Evolutionary conservation across 1,284 basidiomycete genomes (phyloP), one percentile per base, ranked within the genome.

Genomic region (Hypsizygus ulmarius): DNA sequence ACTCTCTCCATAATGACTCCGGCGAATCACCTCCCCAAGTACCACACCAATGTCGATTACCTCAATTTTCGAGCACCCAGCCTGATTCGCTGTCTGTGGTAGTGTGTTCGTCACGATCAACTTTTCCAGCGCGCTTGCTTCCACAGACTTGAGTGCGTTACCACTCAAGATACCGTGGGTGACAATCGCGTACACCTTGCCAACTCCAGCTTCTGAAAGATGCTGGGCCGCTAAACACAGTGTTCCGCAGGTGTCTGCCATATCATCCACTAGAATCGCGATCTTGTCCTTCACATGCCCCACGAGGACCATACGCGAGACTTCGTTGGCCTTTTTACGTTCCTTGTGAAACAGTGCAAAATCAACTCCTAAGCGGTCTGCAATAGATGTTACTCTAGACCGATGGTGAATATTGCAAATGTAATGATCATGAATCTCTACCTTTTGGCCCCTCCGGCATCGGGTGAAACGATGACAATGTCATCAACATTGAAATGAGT

Each of bases 261-360:
- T 99, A 74, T 99, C 97, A 77, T 99, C 97, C 43, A 99, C 95
- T n/a, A 99, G 78, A 54, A 99, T 93, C 48, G 96, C 97, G 36
- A 88, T 80, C 74, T 99, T 99, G 68, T 87, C 93, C 61, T 84
- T 84, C 55, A 96, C 95, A 60, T 90, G 84, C 4, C 97, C 97
- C 51, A 99, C 97, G 43, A 99, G 84, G 39, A 99, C 86, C 97
- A 99, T 99, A 50, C 97, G 87, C 43, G 95, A 97, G 15, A 99
- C 96, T 63, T 98, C 93, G 72, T 98, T 99, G 33, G 96, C 97
- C 78, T 97, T 98, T 73, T 98, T 99, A 51, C 97, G 88, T 72
- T 99, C 97, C 69, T 99, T 99, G 83, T 99, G 97, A 79, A 99
- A 99, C 49, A 99, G 77, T 27, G 97, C 97, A 75, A 99, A 99